Evolutionary conservation across 768 basidiomycete species (phyloP).

Genomic region (Trametes villosa): DNA sequence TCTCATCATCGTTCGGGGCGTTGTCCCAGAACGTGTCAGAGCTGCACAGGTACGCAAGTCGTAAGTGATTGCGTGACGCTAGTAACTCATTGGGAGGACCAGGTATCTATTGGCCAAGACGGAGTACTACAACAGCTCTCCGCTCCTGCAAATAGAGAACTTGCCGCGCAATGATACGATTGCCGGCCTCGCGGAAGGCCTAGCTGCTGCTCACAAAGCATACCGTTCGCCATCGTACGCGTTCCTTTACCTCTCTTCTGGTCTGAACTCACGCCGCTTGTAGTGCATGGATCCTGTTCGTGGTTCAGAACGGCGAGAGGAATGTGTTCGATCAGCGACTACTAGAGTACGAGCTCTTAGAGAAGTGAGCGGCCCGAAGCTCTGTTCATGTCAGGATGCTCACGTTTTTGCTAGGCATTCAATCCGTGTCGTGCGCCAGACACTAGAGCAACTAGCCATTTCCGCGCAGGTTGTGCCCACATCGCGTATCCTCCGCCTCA

Average conservation of each 20-base stretch:
- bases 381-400: too few relatives aligned
- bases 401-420: slow-evolving; percentile 68
- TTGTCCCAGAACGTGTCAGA: slow-evolving; percentile 69
- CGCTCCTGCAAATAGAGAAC: slow-evolving; percentile 54
- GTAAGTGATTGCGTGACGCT: neutral
- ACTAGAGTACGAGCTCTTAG: slow-evolving; percentile 85
- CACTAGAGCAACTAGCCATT: slow-evolving; percentile 66
- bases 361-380: slow-evolving; percentile 72
- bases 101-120: slow-evolving; percentile 75
- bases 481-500: slow-evolving; percentile 47
- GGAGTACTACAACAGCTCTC: slow-evolving; percentile 64
- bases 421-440: slow-evolving; percentile 76
- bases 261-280: neutral
- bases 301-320: slow-evolving; percentile 86
- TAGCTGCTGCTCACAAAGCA: slow-evolving; percentile 79
- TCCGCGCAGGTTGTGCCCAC: slow-evolving; percentile 56
- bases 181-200: slow-evolving; percentile 68
- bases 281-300: slow-evolving; percentile 74
- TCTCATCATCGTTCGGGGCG: slow-evolving; percentile 87
- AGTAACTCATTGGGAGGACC: neutral
- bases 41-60: slow-evolving; percentile 68
- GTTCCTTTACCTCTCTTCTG: neutral
- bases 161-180: slow-evolving; percentile 79
- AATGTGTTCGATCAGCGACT: slow-evolving; percentile 94
- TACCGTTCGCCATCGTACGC: slow-evolving; percentile 62